Conservation (phyloP, 768 basidiomycete genomes). For the Hygrophoropsis aurantiaca region DNA sequence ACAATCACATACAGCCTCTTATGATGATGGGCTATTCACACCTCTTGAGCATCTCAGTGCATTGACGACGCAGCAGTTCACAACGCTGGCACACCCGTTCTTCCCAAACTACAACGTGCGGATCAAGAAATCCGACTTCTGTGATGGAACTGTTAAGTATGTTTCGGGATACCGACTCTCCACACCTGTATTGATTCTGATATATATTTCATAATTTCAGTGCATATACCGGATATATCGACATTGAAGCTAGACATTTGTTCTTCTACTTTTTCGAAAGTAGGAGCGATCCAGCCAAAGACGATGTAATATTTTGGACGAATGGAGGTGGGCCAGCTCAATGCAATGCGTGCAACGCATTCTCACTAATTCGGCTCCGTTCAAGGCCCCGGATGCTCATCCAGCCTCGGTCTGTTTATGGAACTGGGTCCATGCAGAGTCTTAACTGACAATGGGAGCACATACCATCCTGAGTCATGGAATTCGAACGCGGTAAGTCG, state of each 20-base stretch:
- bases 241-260: slow-evolving; percentile 60
- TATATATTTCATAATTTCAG: too few relatives aligned
- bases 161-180: too few relatives aligned
- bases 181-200: too few relatives aligned
- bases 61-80: slow-evolving; percentile 33
- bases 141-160: slow-evolving; percentile 41
- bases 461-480: slow-evolving; percentile 63
- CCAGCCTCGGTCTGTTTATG: slow-evolving; percentile 68
- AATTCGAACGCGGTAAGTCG: slow-evolving; percentile 51
- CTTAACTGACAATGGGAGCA: slow-evolving; percentile 46
- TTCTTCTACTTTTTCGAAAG: slow-evolving; percentile 82
- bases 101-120: slow-evolving; percentile 45
- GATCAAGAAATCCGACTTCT: slow-evolving; percentile 40
- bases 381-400: slow-evolving; percentile 49
- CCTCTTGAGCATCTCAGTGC: slow-evolving; percentile 30
- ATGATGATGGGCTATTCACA: slow-evolving; percentile 32
- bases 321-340: slow-evolving; percentile 49
- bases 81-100: slow-evolving; percentile 39
- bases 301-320: slow-evolving; percentile 62
- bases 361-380: background rate
- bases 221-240: slow-evolving; percentile 67
- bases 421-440: slow-evolving; percentile 77
- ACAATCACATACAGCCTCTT: slow-evolving; percentile 12
- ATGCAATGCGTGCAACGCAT: too few relatives aligned
- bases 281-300: slow-evolving; percentile 52